Base-by-base conservation (phyloP, 331 rosid species). In the Prunus yedoensis region DNA sequence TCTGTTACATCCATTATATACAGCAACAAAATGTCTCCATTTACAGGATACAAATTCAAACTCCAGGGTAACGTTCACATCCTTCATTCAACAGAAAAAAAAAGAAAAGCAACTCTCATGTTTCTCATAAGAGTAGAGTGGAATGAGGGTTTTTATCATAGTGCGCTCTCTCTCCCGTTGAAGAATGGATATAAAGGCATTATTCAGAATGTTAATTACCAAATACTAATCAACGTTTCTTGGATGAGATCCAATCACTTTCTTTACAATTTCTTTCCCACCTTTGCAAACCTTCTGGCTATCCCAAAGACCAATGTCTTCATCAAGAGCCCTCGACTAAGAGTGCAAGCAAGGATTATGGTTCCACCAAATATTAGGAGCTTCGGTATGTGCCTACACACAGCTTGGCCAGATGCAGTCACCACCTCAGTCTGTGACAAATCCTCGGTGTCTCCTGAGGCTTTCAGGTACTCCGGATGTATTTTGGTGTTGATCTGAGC, bases 401-500 rank as follows among this genome's bases (percentile, higher is more conserved):
- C 58, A 50, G 83, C 88, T 70, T 90, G 87, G 63, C 69, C 81
- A 23, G 84, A 64, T n/a, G 83, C 30, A 23, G 10, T 27, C 46
- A 58, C 68, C 18, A 25, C 68, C 20, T 17, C 77, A 59, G 43
- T 25, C 49, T 59, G 13, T 25, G 46, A 27, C 71, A 54, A 63
- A 66, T 84, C 81, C 14, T 60, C 71, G 12, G 81, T 69, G 16
- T 60, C 82, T 79, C 83, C 91, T 45, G 89, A 70, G 61, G 82
- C 71, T 30, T 86, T 89, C 79, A 90, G 41, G 75, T 86, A 80
- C 64, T 86, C 97, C 4, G 73, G 41, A 28, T 83, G 77, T 63
- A 94, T 80, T 74, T 89, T 90, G 10, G 93, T 86, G 81, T 89
- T 90, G 85, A 94, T 84, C 27, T 87, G 87, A 56, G 97, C 93